These are phyloP conservation scores for Canavalia ensiformis DNA, from an alignment of 306 rosid species.

Conservation along the genomic window DNA sequence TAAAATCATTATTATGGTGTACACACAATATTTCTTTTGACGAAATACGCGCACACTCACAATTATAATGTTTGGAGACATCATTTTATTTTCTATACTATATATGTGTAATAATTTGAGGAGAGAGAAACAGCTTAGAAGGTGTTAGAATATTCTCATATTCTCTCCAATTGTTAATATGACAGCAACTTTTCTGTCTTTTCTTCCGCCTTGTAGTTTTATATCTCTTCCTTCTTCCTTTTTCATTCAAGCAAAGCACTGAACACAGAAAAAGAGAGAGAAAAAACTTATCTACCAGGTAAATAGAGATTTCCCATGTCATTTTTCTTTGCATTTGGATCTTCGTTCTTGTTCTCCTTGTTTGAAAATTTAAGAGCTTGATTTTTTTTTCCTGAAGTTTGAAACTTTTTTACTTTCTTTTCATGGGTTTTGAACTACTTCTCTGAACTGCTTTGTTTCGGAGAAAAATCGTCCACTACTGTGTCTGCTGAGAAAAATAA, in stretches of 20 bases:
- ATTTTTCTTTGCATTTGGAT: not conserved
- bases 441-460: not conserved
- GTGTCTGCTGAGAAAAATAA: not conserved
- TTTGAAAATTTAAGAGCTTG: not conserved
- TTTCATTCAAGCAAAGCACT: not conserved
- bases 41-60: too few relatives aligned
- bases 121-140: not conserved
- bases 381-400: not conserved
- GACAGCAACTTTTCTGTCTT: conserved; percentile 36
- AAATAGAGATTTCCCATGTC: not conserved
- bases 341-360: not conserved
- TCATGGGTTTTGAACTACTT: conserved; percentile 4
- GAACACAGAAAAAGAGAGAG: not conserved
- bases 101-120: not conserved
- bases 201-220: not conserved
- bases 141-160: conserved; percentile 33
- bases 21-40: too few relatives aligned
- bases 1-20: too few relatives aligned
- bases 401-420: not conserved
- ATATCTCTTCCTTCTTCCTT: not conserved
- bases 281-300: conserved; percentile 16
- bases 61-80: not conserved
- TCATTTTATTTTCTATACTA: not conserved
- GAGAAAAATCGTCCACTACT: not conserved
- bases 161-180: not conserved